Percentiles rank a stretch among this genome's conserved stretches.
Conservation (phyloP, 2,329 filamentous ascomycete species). For the Fonsecaea multimorphosa region DNA sequence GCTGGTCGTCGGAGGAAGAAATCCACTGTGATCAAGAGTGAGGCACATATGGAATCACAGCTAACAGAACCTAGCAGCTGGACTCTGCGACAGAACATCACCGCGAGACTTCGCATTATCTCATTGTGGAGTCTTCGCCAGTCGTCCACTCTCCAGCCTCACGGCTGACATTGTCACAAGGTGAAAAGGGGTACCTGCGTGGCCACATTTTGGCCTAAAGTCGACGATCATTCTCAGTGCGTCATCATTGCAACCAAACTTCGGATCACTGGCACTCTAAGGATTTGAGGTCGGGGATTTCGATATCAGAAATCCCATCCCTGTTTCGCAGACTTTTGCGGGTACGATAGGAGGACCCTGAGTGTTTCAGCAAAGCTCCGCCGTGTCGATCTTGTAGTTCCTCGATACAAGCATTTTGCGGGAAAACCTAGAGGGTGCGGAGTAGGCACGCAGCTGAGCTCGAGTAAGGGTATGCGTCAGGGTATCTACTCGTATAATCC, state of each 20-base stretch:
- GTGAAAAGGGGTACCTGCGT: neutral
- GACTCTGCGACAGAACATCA: neutral
- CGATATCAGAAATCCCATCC: neutral
- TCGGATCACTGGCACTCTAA: neutral
- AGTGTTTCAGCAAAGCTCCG: neutral
- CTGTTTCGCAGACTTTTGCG: constrained; percentile 1
- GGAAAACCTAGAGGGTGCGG: too few species aligned
- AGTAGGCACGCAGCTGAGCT: too few species aligned
- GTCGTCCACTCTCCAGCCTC: neutral
- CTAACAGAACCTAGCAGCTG: neutral
- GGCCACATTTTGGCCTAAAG: neutral
- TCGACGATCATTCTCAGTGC: neutral
- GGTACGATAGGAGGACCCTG: neutral
- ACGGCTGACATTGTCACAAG: neutral
- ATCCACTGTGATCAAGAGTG: neutral
- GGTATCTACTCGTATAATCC: too few species aligned
- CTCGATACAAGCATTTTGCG: neutral
- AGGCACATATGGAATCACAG: neutral
- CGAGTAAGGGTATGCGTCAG: too few species aligned
- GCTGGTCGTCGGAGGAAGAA: neutral
- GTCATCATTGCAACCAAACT: neutral
- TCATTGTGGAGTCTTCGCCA: neutral
- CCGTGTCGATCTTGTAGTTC: neutral
- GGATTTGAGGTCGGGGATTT: neutral
- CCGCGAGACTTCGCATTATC: neutral